Conservation (phyloP, 192 early-diverging fungal genomes). For the Bifiguratus adelaidae region DNA sequence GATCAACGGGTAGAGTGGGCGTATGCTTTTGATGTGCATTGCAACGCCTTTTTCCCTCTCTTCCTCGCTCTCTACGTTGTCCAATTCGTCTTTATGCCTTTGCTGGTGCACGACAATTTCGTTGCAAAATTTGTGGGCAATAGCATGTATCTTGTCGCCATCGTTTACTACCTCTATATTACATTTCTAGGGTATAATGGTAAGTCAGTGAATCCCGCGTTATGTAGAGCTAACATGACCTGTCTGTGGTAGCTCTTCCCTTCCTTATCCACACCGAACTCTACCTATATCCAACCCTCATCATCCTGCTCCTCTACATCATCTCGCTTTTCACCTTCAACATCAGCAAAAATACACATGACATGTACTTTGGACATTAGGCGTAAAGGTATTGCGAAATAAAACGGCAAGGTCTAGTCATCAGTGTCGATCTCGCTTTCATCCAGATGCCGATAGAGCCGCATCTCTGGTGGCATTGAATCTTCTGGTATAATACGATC, state of each 20-base stretch:
- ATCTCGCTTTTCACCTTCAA: slow-evolving; percentile 64
- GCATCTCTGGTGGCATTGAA: slow-evolving; percentile 86
- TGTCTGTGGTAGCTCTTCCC: slow-evolving; percentile 59
- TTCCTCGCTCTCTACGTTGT: slow-evolving; percentile 81
- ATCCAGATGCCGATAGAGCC: no score
- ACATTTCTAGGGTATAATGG: slow-evolving; percentile 94
- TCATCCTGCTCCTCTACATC: slow-evolving; percentile 50
- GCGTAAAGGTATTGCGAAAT: no score
- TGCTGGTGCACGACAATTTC: slow-evolving; percentile 70
- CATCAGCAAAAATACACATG: slow-evolving; percentile 61
- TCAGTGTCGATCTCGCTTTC: no score
- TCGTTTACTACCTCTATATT: slow-evolving; percentile 72
- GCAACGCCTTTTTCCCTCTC: slow-evolving; percentile 89
- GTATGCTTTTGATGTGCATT: slow-evolving; percentile 95
- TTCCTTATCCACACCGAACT: slow-evolving; percentile 84
- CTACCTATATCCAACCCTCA: slow-evolving; percentile 79
- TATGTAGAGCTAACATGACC: slow-evolving; percentile 2
- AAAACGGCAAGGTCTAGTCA: no score
- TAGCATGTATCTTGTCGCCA: slow-evolving; percentile 73
- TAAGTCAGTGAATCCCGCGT: slow-evolving; percentile 17
- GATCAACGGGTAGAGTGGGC: slow-evolving; percentile 93
- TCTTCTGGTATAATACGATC: slow-evolving; percentile 87
- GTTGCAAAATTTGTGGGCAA: slow-evolving; percentile 81
- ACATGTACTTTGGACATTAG: slow-evolving; percentile 59
- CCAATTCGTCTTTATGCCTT: slow-evolving; percentile 87